Evolutionary conservation across 2,329 filamentous ascomycete genomes (phyloP).

Genomic region (Purpureocillium lavendulum): DNA sequence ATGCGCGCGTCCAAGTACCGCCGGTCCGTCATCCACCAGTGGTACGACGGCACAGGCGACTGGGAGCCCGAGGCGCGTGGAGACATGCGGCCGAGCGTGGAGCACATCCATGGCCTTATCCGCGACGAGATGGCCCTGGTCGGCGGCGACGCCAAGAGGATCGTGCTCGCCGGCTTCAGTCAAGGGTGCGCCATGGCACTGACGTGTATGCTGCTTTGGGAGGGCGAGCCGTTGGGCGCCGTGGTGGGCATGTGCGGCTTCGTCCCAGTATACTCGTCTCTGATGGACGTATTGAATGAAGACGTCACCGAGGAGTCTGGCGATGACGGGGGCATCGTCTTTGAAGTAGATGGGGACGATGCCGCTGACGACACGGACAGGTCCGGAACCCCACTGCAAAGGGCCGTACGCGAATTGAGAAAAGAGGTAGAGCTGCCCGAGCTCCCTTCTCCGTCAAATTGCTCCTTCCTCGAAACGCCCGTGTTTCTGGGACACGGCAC

Average conservation of each 20-base stretch:
- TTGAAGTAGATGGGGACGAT: constrained; percentile 8
- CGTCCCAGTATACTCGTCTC: constrained; percentile 28
- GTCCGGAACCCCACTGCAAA: constrained; percentile 8
- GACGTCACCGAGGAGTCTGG: neutral
- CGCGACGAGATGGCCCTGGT: constrained; percentile 25
- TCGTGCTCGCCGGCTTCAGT: constrained; percentile 43
- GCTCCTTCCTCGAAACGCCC: constrained; percentile 21
- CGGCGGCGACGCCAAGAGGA: constrained; percentile 21
- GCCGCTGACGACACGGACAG: neutral
- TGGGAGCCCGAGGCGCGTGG: constrained; percentile 22
- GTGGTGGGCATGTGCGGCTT: constrained; percentile 36
- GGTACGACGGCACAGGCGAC: constrained; percentile 26
- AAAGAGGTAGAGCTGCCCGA: constrained; percentile 17
- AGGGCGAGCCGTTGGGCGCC: constrained; percentile 27
- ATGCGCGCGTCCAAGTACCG: constrained; percentile 21
- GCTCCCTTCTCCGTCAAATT: neutral
- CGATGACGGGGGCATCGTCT: constrained; percentile 9
- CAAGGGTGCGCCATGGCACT: constrained; percentile 43
- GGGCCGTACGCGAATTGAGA: constrained; percentile 15
- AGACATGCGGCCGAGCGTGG: constrained; percentile 30
- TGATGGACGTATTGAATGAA: constrained; percentile 15
- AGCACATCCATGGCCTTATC: constrained; percentile 29
- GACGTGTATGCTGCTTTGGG: constrained; percentile 33
- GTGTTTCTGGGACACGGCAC: constrained; percentile 37
- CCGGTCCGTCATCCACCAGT: constrained; percentile 22